Evolutionary conservation across 139 green algal genomes (phyloP), one percentile per base, ranked within the genome.

Genomic region (Coelastrella sp.): DNA sequence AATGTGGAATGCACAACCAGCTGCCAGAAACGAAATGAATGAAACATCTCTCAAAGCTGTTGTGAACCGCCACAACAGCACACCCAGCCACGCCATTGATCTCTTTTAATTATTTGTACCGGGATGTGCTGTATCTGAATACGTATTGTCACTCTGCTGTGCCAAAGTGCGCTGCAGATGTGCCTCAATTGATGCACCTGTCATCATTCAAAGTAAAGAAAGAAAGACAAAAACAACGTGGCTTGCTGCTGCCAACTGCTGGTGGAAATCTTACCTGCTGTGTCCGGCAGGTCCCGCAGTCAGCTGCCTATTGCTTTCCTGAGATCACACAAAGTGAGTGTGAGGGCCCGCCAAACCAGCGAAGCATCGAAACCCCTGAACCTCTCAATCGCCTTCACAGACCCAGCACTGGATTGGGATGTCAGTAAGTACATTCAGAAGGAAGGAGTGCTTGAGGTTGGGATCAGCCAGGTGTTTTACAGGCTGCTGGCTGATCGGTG

Each of bases 371-470:
- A 12, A 25, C 25, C 84, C 0, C 86, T 88, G 22, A 85, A 86
- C 49, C 79, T 92, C 49, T 65, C 27, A 12, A 96, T 96, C 84
- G 87, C 95, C 0, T 97, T 94, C 93, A 96, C 95, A 7, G 93
- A 97, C 88, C 94, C 94, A 0, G 63, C 66, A 0, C 70, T 94
- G 8, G 96, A 98, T 78, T 87, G 93, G 66, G 96, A 97, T 84
- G 95, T 97, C 35, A 95, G 91, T 6, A 85, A 68, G 4, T 85
- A 95, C 65, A 85, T 96, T 82, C 20, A 94, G 10, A 24, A 68
- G 20, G 35, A 63, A 0, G 89, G 92, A 6, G 66, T 91, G n/a
- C 87, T 97, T 22, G 95, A 97, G 89, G 8, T 85, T 9, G 90
- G 91, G 6, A 92, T 96, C 27, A 94, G 93, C 0, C 74, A 89